phyloP scores from a whole-genome alignment of 1,284 basidiomycete species.

The Xerocomus nothofagi region DNA sequence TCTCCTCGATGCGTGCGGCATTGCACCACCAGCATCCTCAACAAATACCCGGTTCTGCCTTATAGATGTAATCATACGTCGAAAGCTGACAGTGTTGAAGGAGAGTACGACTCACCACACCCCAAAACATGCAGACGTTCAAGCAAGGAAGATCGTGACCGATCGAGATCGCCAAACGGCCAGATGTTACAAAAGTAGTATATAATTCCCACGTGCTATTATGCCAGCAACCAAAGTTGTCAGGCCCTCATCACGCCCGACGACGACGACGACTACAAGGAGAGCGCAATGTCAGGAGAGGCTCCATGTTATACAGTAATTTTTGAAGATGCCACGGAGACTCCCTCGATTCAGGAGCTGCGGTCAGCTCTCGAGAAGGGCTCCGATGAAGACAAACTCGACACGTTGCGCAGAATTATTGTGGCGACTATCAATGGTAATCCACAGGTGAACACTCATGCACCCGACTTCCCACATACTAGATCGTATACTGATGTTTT shows the following conservation, averaged over 20 bases:
- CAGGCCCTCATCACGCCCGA: conserved; percentile 7
- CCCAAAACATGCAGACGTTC: too few species aligned
- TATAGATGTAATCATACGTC: too few species aligned
- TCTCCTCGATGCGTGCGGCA: too few species aligned
- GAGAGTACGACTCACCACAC: too few species aligned
- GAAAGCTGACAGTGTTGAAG: too few species aligned
- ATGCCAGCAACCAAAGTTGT: background rate
- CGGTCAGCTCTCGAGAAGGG: conserved; percentile 91
- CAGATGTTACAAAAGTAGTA: conserved; percentile 12
- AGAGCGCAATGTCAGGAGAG: conserved; percentile 43
- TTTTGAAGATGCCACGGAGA: conserved; percentile 75
- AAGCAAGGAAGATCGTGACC: too few species aligned
- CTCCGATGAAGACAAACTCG: conserved; percentile 96
- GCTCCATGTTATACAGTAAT: conserved; percentile 83
- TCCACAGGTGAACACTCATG: conserved; percentile 55
- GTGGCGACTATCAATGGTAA: conserved; percentile 96
- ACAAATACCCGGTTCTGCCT: too few species aligned
- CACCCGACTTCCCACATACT: conserved; percentile 6
- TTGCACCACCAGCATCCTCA: too few species aligned
- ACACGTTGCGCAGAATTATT: conserved; percentile 95
- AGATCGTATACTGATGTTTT: conserved; percentile 6
- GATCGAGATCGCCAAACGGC: too few species aligned
- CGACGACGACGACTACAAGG: conserved; percentile 15
- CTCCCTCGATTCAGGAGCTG: conserved; percentile 83
- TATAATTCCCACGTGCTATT: conserved; percentile 11